A percentile compares a stretch with the other conserved stretches of the same genome.
These are phyloP conservation scores for Chaetomium fimeti DNA, from an alignment of 495 filamentous ascomycete genomes.

Conservation along the genomic window DNA sequence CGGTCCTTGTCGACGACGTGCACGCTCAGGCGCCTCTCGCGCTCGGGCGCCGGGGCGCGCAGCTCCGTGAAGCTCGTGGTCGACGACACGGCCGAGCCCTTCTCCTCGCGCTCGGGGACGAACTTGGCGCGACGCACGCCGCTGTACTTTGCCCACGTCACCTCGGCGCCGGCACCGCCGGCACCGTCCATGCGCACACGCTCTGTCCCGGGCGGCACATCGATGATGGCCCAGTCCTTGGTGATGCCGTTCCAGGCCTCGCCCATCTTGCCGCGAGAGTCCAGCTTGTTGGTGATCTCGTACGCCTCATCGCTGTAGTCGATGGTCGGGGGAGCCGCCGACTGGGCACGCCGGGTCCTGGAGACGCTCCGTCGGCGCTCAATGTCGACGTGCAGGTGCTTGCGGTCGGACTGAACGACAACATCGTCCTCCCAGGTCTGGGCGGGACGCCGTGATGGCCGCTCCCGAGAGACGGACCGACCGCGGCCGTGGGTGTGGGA, in stretches of 20 bases:
- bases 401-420: constrained; percentile 52
- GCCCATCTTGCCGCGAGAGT: constrained; percentile 59
- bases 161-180: constrained; percentile 63
- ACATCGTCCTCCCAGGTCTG: constrained; percentile 43
- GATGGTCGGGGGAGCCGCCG: constrained; percentile 43
- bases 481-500: constrained; percentile 32
- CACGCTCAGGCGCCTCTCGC: constrained; percentile 42
- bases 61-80: constrained; percentile 33
- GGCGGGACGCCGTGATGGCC: constrained; percentile 29
- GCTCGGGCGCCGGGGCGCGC: constrained; percentile 30
- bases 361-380: constrained; percentile 40
- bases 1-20: constrained; percentile 44
- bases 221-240: constrained; percentile 71
- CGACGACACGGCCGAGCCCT: constrained; percentile 29
- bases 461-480: constrained; percentile 41
- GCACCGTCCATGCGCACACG: constrained; percentile 72
- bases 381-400: constrained; percentile 58
- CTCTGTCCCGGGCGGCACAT: constrained; percentile 76
- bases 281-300: constrained; percentile 61
- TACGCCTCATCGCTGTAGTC: constrained; percentile 60
- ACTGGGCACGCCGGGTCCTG: constrained; percentile 45
- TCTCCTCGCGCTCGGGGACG: constrained; percentile 51
- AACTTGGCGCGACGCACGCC: constrained; percentile 70
- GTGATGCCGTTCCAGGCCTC: constrained; percentile 68
- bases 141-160: constrained; percentile 74